Conservation (phyloP, 148 eudicot genomes). For the Fagopyrum esculentum region DNA sequence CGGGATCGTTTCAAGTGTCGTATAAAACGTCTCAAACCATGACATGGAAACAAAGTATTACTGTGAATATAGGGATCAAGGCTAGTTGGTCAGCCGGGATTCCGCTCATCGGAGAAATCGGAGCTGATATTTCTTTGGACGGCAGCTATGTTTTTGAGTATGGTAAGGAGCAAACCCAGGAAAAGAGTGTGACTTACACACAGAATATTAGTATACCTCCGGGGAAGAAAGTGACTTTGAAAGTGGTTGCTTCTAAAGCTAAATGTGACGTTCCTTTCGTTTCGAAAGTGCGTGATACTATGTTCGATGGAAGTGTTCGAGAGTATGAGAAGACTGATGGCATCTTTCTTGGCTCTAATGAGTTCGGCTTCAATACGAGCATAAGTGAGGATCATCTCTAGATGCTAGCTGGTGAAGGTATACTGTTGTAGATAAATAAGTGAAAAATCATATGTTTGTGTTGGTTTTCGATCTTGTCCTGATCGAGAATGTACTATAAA, state of each 20-base stretch:
- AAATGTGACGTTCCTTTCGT: not conserved
- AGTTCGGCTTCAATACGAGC: not conserved
- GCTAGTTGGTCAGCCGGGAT: not conserved
- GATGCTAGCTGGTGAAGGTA: not conserved
- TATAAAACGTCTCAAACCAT: not conserved
- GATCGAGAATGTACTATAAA: no score
- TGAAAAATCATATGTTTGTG: no score
- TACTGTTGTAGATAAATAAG: no score
- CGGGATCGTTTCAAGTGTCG: not conserved
- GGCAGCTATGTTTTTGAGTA: not conserved
- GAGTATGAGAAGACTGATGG: not conserved
- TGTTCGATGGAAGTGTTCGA: not conserved
- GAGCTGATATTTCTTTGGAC: not conserved
- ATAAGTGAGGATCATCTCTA: not conserved
- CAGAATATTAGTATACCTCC: not conserved
- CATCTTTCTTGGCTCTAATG: not conserved
- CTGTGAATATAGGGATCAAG: not conserved
- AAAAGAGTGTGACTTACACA: not conserved
- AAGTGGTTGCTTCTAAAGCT: not conserved
- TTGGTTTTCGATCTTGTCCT: no score
- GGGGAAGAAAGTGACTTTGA: not conserved
- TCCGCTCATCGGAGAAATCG: not conserved
- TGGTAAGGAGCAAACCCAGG: not conserved
- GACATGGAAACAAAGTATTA: not conserved
- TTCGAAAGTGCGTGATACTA: not conserved